Conservation (phyloP, 1,139 yeast species). For the Pichia sp. region DNA sequence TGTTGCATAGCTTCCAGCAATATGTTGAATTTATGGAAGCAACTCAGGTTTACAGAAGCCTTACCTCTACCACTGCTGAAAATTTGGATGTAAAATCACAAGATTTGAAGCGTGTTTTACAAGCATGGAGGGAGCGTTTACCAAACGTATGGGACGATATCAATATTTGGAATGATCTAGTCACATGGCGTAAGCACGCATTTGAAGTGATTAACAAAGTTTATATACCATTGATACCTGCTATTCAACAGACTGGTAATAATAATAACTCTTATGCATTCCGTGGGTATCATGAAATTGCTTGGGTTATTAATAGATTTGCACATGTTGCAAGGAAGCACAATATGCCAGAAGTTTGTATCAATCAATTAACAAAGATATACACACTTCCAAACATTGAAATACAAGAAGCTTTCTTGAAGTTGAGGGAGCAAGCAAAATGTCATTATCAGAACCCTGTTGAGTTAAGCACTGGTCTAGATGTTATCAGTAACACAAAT, state of each 20-base stretch:
- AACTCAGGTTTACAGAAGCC: constrained; percentile 82
- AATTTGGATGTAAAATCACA: constrained; percentile 88
- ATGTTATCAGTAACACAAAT: constrained; percentile 94
- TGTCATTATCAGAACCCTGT: constrained; percentile 88
- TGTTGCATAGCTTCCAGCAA: constrained; percentile 92
- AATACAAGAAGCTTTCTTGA: constrained; percentile 94
- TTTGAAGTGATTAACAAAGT: constrained; percentile 95
- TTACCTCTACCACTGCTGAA: constrained; percentile 85
- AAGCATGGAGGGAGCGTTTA: constrained; percentile 95
- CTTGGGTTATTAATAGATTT: constrained; percentile 97
- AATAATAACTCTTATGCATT: constrained; percentile 89
- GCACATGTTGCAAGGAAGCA: constrained; percentile 98
- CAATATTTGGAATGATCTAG: constrained; percentile 94
- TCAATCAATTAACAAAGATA: constrained; percentile 84
- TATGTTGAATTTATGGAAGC: constrained; percentile 98
- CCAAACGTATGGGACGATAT: constrained; percentile 98
- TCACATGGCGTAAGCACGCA: constrained; percentile 98
- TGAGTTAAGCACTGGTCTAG: constrained; percentile 89
- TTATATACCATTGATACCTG: constrained; percentile 87
- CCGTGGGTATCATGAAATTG: constrained; percentile 96
- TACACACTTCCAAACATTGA: constrained; percentile 96
- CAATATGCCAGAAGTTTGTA: constrained; percentile 94
- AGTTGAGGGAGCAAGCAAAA: constrained; percentile 93
- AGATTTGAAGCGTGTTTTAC: constrained; percentile 86
- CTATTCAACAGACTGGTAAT: constrained; percentile 58